phyloP scores from a whole-genome alignment of 495 filamentous ascomycete genomes.

The Xylaria telfairii region DNA sequence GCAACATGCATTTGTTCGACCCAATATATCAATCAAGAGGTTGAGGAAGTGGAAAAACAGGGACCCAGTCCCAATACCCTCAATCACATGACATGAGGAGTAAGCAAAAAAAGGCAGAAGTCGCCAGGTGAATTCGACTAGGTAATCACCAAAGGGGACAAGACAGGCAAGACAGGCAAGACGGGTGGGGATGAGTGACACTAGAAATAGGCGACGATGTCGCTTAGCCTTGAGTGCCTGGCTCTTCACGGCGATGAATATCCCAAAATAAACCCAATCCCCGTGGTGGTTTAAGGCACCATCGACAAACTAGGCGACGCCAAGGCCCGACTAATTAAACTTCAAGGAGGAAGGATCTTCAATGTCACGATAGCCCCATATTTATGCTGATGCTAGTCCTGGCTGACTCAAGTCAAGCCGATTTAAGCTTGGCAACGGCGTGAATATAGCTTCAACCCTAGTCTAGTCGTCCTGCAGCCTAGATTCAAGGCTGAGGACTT shows the following conservation, averaged over 20 bases:
- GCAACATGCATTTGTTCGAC: not conserved
- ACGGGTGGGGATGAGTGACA: not conserved
- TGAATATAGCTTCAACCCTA: slow-evolving; percentile 9
- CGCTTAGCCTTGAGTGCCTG: not conserved
- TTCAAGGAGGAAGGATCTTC: slow-evolving; percentile 8
- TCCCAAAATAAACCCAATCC: not conserved
- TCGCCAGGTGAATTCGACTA: not conserved
- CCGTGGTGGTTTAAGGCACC: slow-evolving; percentile 15
- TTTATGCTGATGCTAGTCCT: not conserved
- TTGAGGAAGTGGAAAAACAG: not conserved
- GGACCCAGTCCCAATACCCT: not conserved
- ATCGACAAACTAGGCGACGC: not conserved
- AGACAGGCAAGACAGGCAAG: not conserved
- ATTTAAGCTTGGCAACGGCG: slow-evolving; percentile 3
- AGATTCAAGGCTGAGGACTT: not conserved
- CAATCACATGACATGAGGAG: not conserved
- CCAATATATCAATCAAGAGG: too few relatives aligned
- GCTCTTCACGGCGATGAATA: not conserved
- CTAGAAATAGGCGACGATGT: not conserved
- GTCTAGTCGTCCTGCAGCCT: slow-evolving; percentile 11
- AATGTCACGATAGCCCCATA: slow-evolving; percentile 3
- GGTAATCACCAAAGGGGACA: not conserved
- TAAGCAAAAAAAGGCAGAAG: not conserved
- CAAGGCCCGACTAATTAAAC: slow-evolving; percentile 16
- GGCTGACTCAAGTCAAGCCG: not conserved